Percentiles rank a stretch among this genome's conserved stretches.
phyloP scores from a whole-genome alignment of 768 basidiomycete species.

The Leccinum rimulosum region DNA sequence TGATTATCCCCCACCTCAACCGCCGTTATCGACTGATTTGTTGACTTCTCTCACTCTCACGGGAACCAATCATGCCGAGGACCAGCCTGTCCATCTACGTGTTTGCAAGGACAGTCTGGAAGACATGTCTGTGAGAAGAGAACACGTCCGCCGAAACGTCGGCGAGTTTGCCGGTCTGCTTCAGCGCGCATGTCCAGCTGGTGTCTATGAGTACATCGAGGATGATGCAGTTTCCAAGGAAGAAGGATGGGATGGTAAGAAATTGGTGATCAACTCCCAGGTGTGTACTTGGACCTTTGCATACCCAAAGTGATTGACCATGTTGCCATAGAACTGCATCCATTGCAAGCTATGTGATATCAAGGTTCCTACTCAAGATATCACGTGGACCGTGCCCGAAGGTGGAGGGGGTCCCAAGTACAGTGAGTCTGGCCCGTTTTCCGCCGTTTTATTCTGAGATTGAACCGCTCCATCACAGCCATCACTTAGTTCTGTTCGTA shows the following conservation, averaged over 20 bases:
- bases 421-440: constrained; percentile 44
- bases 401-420: constrained; percentile 97
- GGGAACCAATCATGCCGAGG: constrained; percentile 95
- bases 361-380: constrained; percentile 95
- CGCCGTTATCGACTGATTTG: constrained; percentile 90
- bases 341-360: constrained; percentile 96
- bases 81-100: constrained; percentile 87
- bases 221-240: constrained; percentile 49
- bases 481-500: constrained; percentile 15
- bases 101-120: constrained; percentile 47
- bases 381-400: constrained; percentile 96
- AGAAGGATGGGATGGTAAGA: constrained; percentile 76
- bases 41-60: constrained; percentile 88
- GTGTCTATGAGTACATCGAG: constrained; percentile 94
- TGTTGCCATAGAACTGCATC: constrained; percentile 66
- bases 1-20: constrained; percentile 82
- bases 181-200: constrained; percentile 90
- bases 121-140: constrained; percentile 43
- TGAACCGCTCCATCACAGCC: constrained; percentile 2
- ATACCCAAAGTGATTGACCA: neutral
- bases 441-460: neutral
- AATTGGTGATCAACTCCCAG: constrained; percentile 95
- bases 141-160: constrained; percentile 76
- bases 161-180: constrained; percentile 83
- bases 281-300: constrained; percentile 37